Percentiles rank a stretch among this genome's conserved stretches.
phyloP scores from a whole-genome alignment of 306 rosid species.

The Vigna reflexopilosa region DNA sequence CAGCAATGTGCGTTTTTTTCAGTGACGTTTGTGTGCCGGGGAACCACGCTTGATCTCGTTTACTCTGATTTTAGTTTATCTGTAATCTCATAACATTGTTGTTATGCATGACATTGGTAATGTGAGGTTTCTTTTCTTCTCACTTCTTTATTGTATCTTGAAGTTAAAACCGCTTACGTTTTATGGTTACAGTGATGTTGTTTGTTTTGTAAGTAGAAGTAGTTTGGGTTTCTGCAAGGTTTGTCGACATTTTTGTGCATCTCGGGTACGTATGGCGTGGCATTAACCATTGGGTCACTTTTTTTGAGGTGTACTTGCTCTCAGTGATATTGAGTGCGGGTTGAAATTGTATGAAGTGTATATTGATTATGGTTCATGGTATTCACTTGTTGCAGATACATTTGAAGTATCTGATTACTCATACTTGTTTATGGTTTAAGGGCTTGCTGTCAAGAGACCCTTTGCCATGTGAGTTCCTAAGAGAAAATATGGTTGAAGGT shows the following conservation, averaged over 20 bases:
- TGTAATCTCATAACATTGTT: background rate
- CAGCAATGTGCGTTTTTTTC: constrained; percentile 35
- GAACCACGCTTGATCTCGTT: constrained; percentile 25
- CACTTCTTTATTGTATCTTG: background rate
- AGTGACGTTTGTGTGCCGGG: constrained; percentile 18
- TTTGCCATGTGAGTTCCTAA: constrained; percentile 34
- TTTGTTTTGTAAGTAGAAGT: constrained; percentile 25
- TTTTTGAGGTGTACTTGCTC: constrained; percentile 26
- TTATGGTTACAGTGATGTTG: background rate
- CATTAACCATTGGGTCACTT: constrained; percentile 9
- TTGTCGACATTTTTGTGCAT: constrained; percentile 27
- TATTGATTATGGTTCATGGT: constrained; percentile 43
- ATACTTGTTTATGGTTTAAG: constrained; percentile 51
- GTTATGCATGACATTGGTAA: background rate
- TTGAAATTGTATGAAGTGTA: constrained; percentile 25
- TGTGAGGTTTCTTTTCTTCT: background rate
- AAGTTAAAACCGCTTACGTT: background rate
- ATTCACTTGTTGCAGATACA: constrained; percentile 50
- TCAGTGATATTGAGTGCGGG: constrained; percentile 4
- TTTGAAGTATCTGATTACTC: constrained; percentile 26
- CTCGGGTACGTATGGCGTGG: background rate
- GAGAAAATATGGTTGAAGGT: constrained; percentile 40
- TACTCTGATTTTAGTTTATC: background rate
- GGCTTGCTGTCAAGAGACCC: constrained; percentile 40
- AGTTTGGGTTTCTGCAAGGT: constrained; percentile 16